Evolutionary conservation across 768 basidiomycete species (phyloP).

Genomic region (Epithele typhae): DNA sequence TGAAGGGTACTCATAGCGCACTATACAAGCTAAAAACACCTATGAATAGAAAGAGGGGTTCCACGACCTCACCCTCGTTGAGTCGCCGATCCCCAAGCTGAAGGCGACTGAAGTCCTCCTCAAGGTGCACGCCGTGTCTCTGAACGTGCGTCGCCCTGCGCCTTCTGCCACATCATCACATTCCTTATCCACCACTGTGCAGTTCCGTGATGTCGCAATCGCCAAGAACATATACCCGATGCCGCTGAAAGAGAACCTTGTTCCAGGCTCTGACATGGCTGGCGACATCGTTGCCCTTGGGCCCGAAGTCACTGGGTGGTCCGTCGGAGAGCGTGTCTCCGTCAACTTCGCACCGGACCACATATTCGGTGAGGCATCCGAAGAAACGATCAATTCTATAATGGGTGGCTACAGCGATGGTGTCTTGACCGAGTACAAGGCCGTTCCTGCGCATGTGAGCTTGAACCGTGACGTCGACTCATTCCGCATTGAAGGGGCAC

Average conservation of each 20-base stretch:
- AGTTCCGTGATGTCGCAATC: slow-evolving; percentile 49
- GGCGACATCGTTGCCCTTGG: slow-evolving; percentile 51
- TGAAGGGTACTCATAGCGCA: no score
- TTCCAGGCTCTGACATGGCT: slow-evolving; percentile 44
- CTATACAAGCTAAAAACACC: no score
- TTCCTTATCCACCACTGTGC: no score
- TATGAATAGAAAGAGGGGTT: slow-evolving; percentile 21
- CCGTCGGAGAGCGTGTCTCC: slow-evolving; percentile 49
- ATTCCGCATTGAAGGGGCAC: no score
- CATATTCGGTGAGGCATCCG: slow-evolving; percentile 39
- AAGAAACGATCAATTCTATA: slow-evolving; percentile 29
- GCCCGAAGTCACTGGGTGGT: slow-evolving; percentile 40
- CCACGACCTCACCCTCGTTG: slow-evolving; percentile 26
- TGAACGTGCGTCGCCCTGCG: slow-evolving; percentile 28
- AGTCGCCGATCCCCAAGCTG: slow-evolving; percentile 27
- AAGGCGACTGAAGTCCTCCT: slow-evolving; percentile 49
- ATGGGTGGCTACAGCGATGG: slow-evolving; percentile 49
- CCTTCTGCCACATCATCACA: not conserved
- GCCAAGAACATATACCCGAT: slow-evolving; percentile 35
- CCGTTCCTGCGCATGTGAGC: slow-evolving; percentile 43
- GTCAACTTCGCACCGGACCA: slow-evolving; percentile 49
- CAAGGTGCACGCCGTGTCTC: slow-evolving; percentile 52
- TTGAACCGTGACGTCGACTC: not conserved
- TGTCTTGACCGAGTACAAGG: slow-evolving; percentile 49
- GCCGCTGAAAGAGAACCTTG: slow-evolving; percentile 28